phyloP scores from a whole-genome alignment of 805 yeast genomes.

The Wickerhamiella parazyma region DNA sequence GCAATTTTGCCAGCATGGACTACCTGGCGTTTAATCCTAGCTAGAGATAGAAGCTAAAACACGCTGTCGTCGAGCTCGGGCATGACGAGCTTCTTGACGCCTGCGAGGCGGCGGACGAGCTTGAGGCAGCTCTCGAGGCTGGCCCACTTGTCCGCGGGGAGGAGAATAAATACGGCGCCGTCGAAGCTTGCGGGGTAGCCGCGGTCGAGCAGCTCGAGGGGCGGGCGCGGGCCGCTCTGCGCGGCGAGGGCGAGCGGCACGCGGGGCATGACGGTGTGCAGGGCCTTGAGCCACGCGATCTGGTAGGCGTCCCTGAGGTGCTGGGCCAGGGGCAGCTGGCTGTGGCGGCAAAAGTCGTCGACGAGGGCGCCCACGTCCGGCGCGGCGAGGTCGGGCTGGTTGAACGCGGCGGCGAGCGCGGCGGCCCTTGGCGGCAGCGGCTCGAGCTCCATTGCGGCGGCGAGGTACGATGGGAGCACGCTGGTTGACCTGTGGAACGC shows the following conservation, averaged over 20 bases:
- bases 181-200: constrained; percentile 1
- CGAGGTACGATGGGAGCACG: not conserved
- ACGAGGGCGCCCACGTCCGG: not conserved
- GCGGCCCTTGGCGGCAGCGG: not conserved
- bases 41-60: not conserved
- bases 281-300: constrained; percentile 4
- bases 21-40: constrained; percentile 20
- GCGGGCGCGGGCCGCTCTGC: not conserved
- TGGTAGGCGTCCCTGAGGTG: not conserved
- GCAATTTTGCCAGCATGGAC: constrained; percentile 7
- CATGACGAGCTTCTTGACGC: too few species aligned
- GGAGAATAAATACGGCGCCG: not conserved
- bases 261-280: constrained; percentile 3
- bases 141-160: not conserved
- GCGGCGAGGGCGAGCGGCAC: not conserved
- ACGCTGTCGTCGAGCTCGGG: not conserved
- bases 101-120: not conserved
- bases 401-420: not conserved
- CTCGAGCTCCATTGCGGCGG: not conserved
- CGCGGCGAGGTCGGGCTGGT: not conserved
- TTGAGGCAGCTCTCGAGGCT: not conserved
- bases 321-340: not conserved
- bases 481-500: not conserved
- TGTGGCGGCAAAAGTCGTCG: not conserved
- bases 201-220: not conserved